Evolutionary conservation across 305 asterid genomes (phyloP).

Genomic region (Fraxinus sp.): DNA sequence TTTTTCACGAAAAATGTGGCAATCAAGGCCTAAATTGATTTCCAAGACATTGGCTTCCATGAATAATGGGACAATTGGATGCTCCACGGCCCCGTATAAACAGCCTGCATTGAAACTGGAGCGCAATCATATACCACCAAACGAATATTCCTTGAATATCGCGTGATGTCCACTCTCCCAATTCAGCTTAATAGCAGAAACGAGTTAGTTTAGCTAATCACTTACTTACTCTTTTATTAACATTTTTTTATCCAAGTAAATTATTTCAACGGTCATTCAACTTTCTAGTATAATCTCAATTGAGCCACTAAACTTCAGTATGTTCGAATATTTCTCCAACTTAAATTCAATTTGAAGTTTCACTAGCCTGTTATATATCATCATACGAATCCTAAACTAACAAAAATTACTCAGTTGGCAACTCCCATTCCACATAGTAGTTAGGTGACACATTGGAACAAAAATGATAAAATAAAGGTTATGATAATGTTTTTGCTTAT

Average conservation of each 20-base stretch:
- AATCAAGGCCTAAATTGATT: too few species aligned
- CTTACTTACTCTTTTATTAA: not conserved
- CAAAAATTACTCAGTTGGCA: not conserved
- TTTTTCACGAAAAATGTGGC: too few species aligned
- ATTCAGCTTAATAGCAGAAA: not conserved
- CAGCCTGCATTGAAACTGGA: not conserved
- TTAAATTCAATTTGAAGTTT: not conserved
- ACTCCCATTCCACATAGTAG: not conserved
- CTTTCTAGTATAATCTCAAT: not conserved
- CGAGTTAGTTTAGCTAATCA: not conserved
- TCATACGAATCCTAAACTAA: not conserved
- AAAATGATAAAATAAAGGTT: not conserved
- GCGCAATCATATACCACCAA: not conserved
- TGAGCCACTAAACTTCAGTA: not conserved
- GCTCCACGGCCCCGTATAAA: not conserved
- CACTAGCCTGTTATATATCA: too few species aligned
- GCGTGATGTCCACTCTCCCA: not conserved
- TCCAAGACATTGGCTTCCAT: too few species aligned
- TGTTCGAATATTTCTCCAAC: not conserved
- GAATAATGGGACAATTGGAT: not conserved
- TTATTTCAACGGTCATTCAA: not conserved
- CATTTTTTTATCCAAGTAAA: not conserved
- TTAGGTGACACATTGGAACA: not conserved
- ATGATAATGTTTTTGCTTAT: not conserved
- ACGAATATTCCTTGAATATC: not conserved